Evolutionary conservation across 1,139 yeast species (phyloP), one percentile per base, ranked within the genome.

Genomic region (Keqinozyma sinolaborantium): DNA sequence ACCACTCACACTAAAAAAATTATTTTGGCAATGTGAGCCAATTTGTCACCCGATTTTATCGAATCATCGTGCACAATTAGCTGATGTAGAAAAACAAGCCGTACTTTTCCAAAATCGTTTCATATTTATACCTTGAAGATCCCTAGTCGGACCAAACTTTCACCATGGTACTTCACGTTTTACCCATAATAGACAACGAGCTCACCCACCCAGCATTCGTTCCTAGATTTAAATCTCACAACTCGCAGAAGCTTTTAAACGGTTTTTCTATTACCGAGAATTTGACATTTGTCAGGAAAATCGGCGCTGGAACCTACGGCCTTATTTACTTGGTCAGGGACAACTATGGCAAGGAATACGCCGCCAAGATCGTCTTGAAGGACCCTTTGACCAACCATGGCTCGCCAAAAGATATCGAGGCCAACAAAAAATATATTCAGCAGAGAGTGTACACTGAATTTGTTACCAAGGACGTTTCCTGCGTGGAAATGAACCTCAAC

Each of bases 251-350:
- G 42, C 31, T 37, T 23, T 41, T 61, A 20, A 50, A 54, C 35
- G 64, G 63, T 1, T 28, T 41, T 16, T 35, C 31, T 12, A 25
- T 40, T 7, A 31, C 39, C 19, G 36, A 40, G 11, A 45, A 50
- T 12, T 41, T 47, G 18, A 48, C 47, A 30, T 65, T 83, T 25
- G 51, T 70, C 32, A 61, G 60, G 34, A 77, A 79, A 40, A 71
- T 86, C n/a, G 96, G 97, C 11, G 77, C 94, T 1, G 96, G 97
- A 24, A 88, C 95, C 14, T 87, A 83, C 51, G 96, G 96, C 2
- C 68, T 84, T 19, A 95, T 88, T 10, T 87, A 83, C 58, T 67
- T 77, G 12, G 90, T 87, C 5, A 61, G 69, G 43, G 83, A 85
- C 51, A 43, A 69, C 11, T 47, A 45, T 30, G 70, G 73, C 19